These are phyloP conservation scores for Aureobasidium melanogenum DNA, from an alignment of 2,329 filamentous ascomycete species.

Conservation along the genomic window DNA sequence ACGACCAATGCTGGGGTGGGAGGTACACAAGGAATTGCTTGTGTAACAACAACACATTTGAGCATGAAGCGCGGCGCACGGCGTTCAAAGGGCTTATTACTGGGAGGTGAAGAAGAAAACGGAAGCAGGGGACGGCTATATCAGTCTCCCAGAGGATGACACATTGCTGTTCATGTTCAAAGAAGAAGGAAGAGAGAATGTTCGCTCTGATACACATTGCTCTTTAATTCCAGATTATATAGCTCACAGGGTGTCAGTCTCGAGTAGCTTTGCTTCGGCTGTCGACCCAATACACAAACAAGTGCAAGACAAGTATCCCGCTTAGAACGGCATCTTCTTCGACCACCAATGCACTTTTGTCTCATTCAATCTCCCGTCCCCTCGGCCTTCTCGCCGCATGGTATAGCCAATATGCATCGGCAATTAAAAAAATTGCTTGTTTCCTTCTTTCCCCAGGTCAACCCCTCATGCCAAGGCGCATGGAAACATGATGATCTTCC, in stretches of 20 bases:
- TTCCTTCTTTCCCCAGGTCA: neutral
- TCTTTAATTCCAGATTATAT: neutral
- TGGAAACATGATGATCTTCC: neutral
- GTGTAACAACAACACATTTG: neutral
- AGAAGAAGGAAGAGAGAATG: neutral
- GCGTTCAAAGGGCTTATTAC: slow-evolving; percentile 1
- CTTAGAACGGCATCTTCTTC: neutral
- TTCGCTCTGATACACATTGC: neutral
- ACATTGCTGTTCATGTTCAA: neutral
- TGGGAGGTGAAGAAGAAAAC: neutral
- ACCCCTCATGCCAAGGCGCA: neutral
- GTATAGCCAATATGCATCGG: neutral
- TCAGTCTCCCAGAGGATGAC: neutral
- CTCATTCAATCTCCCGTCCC: neutral
- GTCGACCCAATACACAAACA: neutral
- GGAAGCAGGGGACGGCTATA: neutral
- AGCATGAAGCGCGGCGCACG: slow-evolving; percentile 11
- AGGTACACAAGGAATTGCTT: neutral
- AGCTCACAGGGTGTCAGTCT: neutral
- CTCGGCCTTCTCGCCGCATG: neutral
- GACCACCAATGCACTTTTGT: neutral
- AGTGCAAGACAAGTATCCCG: neutral
- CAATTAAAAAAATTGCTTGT: neutral
- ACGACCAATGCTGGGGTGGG: neutral
- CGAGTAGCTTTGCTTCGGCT: neutral